phyloP scores from a whole-genome alignment of 805 yeast species.

The Yamadazyma takamatsuzukensis region DNA sequence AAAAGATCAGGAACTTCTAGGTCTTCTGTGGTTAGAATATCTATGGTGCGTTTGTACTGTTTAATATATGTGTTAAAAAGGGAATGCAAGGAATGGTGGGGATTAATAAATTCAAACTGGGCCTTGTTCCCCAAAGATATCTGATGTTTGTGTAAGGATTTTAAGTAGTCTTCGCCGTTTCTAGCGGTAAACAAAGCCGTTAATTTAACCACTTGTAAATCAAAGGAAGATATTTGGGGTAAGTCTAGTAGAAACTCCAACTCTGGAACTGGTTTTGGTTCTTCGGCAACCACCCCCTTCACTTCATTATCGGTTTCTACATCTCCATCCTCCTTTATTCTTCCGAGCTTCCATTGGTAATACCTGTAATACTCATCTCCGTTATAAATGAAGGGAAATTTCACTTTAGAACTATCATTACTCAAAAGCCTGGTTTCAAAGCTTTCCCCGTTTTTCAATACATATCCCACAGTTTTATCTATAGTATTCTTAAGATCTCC shows the following conservation, averaged over 20 bases:
- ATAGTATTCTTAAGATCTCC: slow-evolving; percentile 49
- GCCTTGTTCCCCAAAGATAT: slow-evolving; percentile 33
- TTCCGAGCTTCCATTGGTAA: slow-evolving; percentile 46
- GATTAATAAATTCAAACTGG: slow-evolving; percentile 67
- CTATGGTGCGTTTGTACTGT: slow-evolving; percentile 47
- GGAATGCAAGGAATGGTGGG: slow-evolving; percentile 56
- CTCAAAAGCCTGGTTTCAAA: slow-evolving; percentile 58
- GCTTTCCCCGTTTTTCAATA: slow-evolving; percentile 59
- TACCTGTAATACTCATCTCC: slow-evolving; percentile 55
- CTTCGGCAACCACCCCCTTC: not conserved
- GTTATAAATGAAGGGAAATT: slow-evolving; percentile 61
- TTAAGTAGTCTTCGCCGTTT: slow-evolving; percentile 48
- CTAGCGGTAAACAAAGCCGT: slow-evolving; percentile 68
- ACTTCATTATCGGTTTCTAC: not conserved
- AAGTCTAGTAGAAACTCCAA: slow-evolving; percentile 24
- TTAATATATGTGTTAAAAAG: slow-evolving; percentile 47
- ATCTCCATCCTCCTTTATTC: slow-evolving; percentile 4
- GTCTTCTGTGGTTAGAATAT: slow-evolving; percentile 11
- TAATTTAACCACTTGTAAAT: slow-evolving; percentile 64
- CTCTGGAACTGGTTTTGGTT: slow-evolving; percentile 14
- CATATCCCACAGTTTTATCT: slow-evolving; percentile 70
- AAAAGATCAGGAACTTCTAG: slow-evolving; percentile 31
- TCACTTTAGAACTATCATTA: slow-evolving; percentile 41
- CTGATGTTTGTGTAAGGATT: slow-evolving; percentile 32
- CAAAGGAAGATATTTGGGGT: slow-evolving; percentile 52